phyloP scores from a whole-genome alignment of 129 eudicot species.

The Flaveria linearis region DNA sequence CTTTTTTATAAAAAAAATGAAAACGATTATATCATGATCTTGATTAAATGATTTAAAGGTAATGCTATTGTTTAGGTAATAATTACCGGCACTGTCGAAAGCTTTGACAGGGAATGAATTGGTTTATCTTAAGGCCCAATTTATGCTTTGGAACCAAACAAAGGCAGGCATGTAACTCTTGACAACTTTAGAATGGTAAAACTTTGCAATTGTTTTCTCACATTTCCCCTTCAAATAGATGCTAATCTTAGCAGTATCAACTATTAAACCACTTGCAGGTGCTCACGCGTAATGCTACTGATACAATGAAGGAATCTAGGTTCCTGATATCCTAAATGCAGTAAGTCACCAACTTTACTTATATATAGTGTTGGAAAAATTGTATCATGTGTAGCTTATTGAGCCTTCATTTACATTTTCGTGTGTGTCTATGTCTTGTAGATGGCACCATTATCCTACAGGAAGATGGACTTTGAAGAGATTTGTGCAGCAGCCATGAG shows the following conservation, averaged over 20 bases:
- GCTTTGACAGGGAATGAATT: no score
- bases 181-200: no score
- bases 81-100: no score
- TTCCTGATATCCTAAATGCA: constrained; percentile 65
- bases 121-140: no score
- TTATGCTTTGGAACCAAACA: no score
- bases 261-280: constrained; percentile 40
- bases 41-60: no score
- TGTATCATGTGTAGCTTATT: background rate
- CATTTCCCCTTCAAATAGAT: no score
- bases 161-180: no score
- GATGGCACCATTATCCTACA: constrained; percentile 60
- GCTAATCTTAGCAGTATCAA: background rate
- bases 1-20: no score
- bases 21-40: background rate
- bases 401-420: background rate
- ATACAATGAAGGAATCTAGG: constrained; percentile 78
- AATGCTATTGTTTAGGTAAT: no score
- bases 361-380: background rate
- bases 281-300: constrained; percentile 61
- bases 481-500: constrained; percentile 71
- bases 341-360: constrained; percentile 32
- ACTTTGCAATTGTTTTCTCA: no score
- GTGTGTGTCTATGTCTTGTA: constrained; percentile 10
- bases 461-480: constrained; percentile 71